Base-by-base conservation (phyloP, 106 monocot genomes). In the Iris macrosiphon region DNA sequence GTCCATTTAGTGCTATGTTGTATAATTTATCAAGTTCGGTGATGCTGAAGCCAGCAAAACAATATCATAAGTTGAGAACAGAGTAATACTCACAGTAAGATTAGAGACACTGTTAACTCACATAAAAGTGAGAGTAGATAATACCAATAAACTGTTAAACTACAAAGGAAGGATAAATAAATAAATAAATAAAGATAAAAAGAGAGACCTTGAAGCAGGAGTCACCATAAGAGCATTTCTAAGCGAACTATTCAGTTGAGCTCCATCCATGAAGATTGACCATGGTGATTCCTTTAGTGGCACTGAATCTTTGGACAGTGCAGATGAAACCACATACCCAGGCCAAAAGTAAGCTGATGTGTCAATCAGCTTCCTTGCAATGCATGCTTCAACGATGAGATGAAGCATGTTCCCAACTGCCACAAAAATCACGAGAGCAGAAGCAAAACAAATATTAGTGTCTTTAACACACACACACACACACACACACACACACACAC, bases 341-440 rank as follows among this genome's bases (percentile, higher is more conserved):
- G 85, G 82, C 95, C 95, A 95, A 68, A 89, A 79, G 59, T 95
- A 95, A 40, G 85, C 85, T 55, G 95, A 89, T 61, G 95, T 85
- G 49, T 95, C 95, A 15, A 95, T 73, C 49, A 95, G 67, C 24
- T 89, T 79, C 50, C 95, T 85, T 9, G 95, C 71, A 44, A 95
- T 95, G 55, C 95, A 95, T 31, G 89, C 84, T 79, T 95, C 95
- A 60, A 95, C 82, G 40, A 95, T 77, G 57, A 95, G 79, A 74
- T 95, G 95, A 39, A 89, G 57, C 81, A 95, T 82, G 65, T 52
- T 95, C 31, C 95, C 95, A 62, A 52, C 95, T 95, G 76, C 37
- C 59, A 30, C n/a, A 61, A 26, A 28, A 66, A 37, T 22, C 6
- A 54, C 10, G 14, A 20, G 45, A 7, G 18, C 26, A 10, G 7